Evolutionary conservation across 192 early-diverging fungal genomes (phyloP), one percentile per base, ranked within the genome.

Genomic region (Spizellomyces sp.): DNA sequence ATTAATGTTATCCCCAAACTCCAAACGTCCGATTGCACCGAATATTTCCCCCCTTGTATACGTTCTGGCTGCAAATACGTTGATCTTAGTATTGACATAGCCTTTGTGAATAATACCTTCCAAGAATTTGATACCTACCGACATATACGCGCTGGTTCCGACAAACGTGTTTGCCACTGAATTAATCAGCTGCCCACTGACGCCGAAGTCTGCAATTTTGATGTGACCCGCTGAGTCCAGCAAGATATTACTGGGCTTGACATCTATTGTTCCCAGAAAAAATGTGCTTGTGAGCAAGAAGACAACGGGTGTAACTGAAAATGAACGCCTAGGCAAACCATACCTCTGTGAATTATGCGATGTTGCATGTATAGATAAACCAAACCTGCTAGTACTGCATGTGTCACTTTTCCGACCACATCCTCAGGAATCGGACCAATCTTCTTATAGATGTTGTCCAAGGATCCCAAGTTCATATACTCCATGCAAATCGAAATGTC

Each of bases 201-300:
- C 98, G 41, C 96, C 96, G 82, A 99, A 96, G 78, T 99, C 96
- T 61, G 93, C 96, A 41, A 99, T 86, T 73, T 99, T 99, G 71
- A 99, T 91, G 69, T 94, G 85, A 15, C 98, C 98, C 6, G 81
- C 77, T 54, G 87, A 86, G 41, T 96, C 95, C 8, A 98, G 84
- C 58, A 99, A 76, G 68, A 99, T 96, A 77, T 99, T 99, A 42
- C 94, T 96, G 8, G 98, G 98, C 80, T 99, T 99, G 75, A 99
- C 88, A 71, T 99, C 98, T 95, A 36, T 36, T 36, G 27, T 36
- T 36, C 3, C 27, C 27, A 0, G 3, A 36, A 36, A 36, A 2
- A 0, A 3, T 36, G 27, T 36, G 27, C 3, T 36, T 36, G 27
- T 36, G 27, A 36, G 27, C 27, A 36, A 36, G 19, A 59, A 60